phyloP scores from a whole-genome alignment of 257 asterid genomes.

The Schizonepeta tenuifolia region DNA sequence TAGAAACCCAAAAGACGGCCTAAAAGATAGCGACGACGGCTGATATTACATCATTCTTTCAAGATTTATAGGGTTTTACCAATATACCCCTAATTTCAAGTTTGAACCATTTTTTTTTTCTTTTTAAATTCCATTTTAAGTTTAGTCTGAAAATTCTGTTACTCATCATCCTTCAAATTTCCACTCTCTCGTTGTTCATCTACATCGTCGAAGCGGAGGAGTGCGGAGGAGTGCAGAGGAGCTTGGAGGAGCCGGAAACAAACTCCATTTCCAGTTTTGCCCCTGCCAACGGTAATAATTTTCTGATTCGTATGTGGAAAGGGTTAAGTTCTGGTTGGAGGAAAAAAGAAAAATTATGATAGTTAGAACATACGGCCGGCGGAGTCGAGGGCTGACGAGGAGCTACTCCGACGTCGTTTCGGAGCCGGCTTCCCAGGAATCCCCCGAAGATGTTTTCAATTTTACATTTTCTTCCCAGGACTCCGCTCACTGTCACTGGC shows the following conservation, averaged over 20 bases:
- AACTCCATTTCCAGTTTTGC: slow-evolving; percentile 23
- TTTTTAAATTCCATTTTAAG: background rate
- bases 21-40: slow-evolving; percentile 3
- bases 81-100: slow-evolving; percentile 16
- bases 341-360: slow-evolving; percentile 40
- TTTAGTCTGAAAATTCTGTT: slow-evolving; percentile 15
- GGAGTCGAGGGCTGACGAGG: slow-evolving; percentile 53
- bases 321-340: slow-evolving; percentile 23
- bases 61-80: slow-evolving; percentile 10
- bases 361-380: slow-evolving; percentile 66
- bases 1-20: background rate
- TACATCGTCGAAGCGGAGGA: slow-evolving; percentile 13
- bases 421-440: slow-evolving; percentile 53
- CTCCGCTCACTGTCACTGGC: slow-evolving; percentile 54
- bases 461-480: slow-evolving; percentile 64
- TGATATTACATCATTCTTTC: slow-evolving; percentile 12
- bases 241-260: slow-evolving; percentile 3
- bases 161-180: slow-evolving; percentile 11
- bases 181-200: slow-evolving; percentile 8
- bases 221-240: background rate
- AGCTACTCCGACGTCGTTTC: slow-evolving; percentile 56
- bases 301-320: background rate
- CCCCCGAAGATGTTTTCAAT: slow-evolving; percentile 58
- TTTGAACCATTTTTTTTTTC: background rate
- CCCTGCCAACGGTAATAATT: slow-evolving; percentile 3